A percentile compares a stretch with the other conserved stretches of the same genome.
Conservation (phyloP, 148 eudicot genomes). For the Cornus florida region DNA sequence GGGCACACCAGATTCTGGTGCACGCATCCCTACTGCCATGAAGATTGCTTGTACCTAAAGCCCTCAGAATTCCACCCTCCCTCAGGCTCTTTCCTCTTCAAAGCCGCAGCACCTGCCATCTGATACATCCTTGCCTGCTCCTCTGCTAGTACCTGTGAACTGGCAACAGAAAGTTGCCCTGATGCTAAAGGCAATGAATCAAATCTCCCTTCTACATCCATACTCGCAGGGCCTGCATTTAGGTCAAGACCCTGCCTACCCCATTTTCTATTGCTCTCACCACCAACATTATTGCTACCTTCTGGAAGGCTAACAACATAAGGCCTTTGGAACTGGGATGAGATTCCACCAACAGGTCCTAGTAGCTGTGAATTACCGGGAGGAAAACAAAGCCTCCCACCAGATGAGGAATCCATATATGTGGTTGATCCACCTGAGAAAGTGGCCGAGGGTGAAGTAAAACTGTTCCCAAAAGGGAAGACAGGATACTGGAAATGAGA, state of each 20-base stretch:
- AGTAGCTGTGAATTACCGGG: constrained; percentile 56
- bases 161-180: constrained; percentile 50
- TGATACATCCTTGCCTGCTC: constrained; percentile 68
- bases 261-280: constrained; percentile 59
- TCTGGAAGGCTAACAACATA: constrained; percentile 61
- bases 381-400: constrained; percentile 53
- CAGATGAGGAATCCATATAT: constrained; percentile 54
- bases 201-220: constrained; percentile 55
- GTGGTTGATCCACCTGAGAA: constrained; percentile 59
- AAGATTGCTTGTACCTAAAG: constrained; percentile 58
- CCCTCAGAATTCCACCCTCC: constrained; percentile 70
- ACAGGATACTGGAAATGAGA: constrained; percentile 65
- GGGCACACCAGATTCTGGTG: background rate
- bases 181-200: constrained; percentile 41
- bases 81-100: constrained; percentile 82
- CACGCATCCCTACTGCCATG: constrained; percentile 55
- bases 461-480: constrained; percentile 66
- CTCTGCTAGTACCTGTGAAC: constrained; percentile 51
- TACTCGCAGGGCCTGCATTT: constrained; percentile 70
- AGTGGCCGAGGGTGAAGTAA: constrained; percentile 56
- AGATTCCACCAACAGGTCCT: constrained; percentile 45
- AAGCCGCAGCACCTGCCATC: constrained; percentile 42
- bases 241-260: constrained; percentile 79
- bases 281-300: constrained; percentile 35
- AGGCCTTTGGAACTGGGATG: constrained; percentile 69